Percentiles rank a stretch among this genome's conserved stretches.
Evolutionary conservation across 106 monocot genomes (phyloP).

Genomic region (Allium cepa): DNA sequence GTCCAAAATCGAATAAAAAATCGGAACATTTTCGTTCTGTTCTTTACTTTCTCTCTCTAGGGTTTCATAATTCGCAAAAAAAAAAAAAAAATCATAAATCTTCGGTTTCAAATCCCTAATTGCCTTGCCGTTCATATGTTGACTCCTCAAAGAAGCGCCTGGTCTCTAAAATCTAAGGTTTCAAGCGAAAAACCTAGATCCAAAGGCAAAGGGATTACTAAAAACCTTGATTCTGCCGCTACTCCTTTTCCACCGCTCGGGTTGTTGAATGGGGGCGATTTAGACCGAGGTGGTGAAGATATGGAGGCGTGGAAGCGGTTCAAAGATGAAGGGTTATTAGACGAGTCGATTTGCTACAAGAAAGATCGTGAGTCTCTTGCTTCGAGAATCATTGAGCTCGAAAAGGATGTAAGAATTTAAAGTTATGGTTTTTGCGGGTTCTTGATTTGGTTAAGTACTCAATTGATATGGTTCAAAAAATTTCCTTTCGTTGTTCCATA

Average conservation of each 20-base stretch:
- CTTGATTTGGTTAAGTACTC: no score
- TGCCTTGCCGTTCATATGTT: slow-evolving; percentile 4
- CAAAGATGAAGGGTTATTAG: slow-evolving; percentile 65
- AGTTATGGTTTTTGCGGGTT: no score
- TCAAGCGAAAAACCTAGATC: slow-evolving; percentile 6
- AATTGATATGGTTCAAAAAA: no score
- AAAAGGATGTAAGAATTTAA: slow-evolving; percentile 14
- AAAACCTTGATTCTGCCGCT: not conserved
- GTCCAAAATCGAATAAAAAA: no score
- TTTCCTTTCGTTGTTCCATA: no score
- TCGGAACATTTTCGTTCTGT: not conserved
- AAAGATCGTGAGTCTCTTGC: slow-evolving; percentile 61
- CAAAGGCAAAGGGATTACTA: slow-evolving; percentile 11
- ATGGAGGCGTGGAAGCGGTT: slow-evolving; percentile 36
- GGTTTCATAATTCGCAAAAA: slow-evolving; percentile 2
- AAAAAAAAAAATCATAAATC: not conserved
- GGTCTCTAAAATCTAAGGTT: slow-evolving; percentile 9
- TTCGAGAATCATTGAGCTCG: slow-evolving; percentile 8
- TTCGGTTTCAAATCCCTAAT: not conserved
- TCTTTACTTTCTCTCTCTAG: slow-evolving; percentile 7
- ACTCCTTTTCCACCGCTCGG: slow-evolving; percentile 12
- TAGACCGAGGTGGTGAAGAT: slow-evolving; percentile 3
- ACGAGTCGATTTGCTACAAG: slow-evolving; percentile 45
- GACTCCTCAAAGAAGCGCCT: slow-evolving; percentile 22
- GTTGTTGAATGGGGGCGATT: not conserved